Evolutionary conservation across 148 eudicot species (phyloP).

Genomic region (Spergularia bocconei): DNA sequence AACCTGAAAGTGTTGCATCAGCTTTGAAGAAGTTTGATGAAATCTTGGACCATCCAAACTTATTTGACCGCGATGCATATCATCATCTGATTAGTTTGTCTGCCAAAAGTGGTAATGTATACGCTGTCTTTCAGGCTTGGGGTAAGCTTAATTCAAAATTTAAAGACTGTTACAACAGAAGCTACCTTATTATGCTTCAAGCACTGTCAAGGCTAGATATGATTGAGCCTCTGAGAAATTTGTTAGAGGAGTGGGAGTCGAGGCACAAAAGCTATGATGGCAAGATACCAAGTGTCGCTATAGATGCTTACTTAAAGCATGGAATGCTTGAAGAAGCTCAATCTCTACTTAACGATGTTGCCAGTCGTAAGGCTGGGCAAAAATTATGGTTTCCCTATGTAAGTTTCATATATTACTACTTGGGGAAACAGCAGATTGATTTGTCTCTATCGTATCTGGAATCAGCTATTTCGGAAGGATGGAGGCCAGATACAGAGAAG

Average conservation of each 20-base stretch:
- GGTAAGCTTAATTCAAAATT: conserved; percentile 42
- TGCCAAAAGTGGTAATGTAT: conserved; percentile 42
- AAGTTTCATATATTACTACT: conserved; percentile 35
- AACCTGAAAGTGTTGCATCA: conserved; percentile 43
- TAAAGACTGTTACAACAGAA: conserved; percentile 31
- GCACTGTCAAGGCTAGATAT: conserved; percentile 50
- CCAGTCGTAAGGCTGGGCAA: conserved; percentile 23
- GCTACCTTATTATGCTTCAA: conserved; percentile 49
- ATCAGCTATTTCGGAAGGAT: conserved; percentile 35
- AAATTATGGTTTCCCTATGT: conserved; percentile 31
- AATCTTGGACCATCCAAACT: conserved; percentile 19
- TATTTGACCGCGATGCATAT: conserved; percentile 35
- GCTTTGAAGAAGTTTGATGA: conserved; percentile 49
- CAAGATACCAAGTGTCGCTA: conserved; percentile 45
- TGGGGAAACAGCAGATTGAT: conserved; percentile 37
- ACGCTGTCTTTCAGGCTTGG: conserved; percentile 54
- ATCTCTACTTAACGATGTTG: conserved; percentile 29
- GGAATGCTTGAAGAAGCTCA: conserved; percentile 60
- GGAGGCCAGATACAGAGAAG: conserved; percentile 33
- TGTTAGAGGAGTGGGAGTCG: conserved; percentile 58
- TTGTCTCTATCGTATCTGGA: conserved; percentile 48
- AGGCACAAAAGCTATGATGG: conserved; percentile 42
- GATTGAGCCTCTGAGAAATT: conserved; percentile 39
- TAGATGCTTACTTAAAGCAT: conserved; percentile 47
- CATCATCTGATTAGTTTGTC: conserved; percentile 54